Base-by-base conservation (phyloP, 208 protist genomes). In the Eutreptiella sp. region DNA sequence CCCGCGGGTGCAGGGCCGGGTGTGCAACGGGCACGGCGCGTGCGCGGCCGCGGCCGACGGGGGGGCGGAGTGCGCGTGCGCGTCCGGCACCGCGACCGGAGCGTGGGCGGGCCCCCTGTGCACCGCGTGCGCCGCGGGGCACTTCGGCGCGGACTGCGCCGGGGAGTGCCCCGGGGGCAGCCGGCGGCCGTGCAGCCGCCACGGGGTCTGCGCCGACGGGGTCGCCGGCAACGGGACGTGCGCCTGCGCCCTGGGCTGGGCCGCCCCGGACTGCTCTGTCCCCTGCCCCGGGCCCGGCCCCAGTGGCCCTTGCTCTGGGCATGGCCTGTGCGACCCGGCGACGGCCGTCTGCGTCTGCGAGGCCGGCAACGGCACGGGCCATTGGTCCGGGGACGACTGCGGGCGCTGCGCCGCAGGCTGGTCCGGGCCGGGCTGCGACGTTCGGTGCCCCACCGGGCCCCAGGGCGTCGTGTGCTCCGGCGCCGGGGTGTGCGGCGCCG, bases 61-160 rank as follows among this genome's bases (percentile, higher is more conserved):
- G 0, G 64, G 72, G 21, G 77, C 63, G 0, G 31, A 26, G 3
- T 58, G 58, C 58, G 38, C 23, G 7, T 64, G 58, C 43, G 16
- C 9, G 11, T 19, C 7, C 28, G 58, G 58, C 11, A 46, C 27
- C 23, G 43, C 50, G 21, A 28, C n/a, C 16, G 16, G n/a, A 11
- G 47, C 41, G 21, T 64, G 58, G 58, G 14, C n/a, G 9, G 58
- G 58, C 5, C 5, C 26, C 23, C 31, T 11, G 14, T 64, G 58
- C 29, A 50, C 33, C 29, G 38, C 5, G 32, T 64, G 58, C 46
- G 4, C 26, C 26, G 7, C 52, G 4, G 16, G 4, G 4, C 47
- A 24, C 24, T 60, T 21, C 46, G 46, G 5, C 26, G 34, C 55
- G 4, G 9, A 9, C 27, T 66, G 53, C 53, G 52, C 45, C 53